These are phyloP conservation scores for Coniferiporia sulphurascens DNA, from an alignment of 1,284 basidiomycete species.

Conservation along the genomic window DNA sequence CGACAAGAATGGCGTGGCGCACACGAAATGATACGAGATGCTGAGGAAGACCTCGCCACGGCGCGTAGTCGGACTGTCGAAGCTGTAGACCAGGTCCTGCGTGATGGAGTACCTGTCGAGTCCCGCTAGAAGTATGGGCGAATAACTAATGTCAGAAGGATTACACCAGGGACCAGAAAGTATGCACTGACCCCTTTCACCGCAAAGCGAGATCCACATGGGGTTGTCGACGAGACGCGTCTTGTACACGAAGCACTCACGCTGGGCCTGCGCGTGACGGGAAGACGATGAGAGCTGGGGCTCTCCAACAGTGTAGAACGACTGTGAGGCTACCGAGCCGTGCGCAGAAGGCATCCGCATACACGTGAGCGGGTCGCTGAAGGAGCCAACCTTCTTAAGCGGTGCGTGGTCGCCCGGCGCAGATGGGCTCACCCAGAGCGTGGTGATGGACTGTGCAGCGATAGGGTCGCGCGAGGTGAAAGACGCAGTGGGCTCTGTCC, in stretches of 20 bases:
- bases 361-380: conserved; percentile 8
- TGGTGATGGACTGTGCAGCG: conserved; percentile 10
- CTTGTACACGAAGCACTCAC: conserved; percentile 12
- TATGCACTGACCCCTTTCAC: conserved; percentile 7
- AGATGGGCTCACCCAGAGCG: not conserved
- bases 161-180: not conserved
- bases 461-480: conserved; percentile 17
- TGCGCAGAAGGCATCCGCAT: conserved; percentile 1
- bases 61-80: conserved; percentile 2
- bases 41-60: conserved; percentile 13
- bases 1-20: not conserved
- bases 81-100: conserved; percentile 11
- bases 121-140: not conserved
- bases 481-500: not conserved
- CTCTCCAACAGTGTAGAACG: not conserved
- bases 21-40: conserved; percentile 15
- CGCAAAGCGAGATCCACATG: conserved; percentile 8
- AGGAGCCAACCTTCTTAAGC: not conserved
- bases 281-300: no score
- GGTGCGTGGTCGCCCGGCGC: not conserved
- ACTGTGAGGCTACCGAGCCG: not conserved
- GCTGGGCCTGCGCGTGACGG: not conserved
- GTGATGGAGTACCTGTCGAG: conserved; percentile 13
- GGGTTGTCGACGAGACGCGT: conserved; percentile 8
- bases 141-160: not conserved